Percentiles rank a stretch among this genome's conserved stretches.
Evolutionary conservation across 441 rosid species (phyloP).

Genomic region (Capsella rubella): DNA sequence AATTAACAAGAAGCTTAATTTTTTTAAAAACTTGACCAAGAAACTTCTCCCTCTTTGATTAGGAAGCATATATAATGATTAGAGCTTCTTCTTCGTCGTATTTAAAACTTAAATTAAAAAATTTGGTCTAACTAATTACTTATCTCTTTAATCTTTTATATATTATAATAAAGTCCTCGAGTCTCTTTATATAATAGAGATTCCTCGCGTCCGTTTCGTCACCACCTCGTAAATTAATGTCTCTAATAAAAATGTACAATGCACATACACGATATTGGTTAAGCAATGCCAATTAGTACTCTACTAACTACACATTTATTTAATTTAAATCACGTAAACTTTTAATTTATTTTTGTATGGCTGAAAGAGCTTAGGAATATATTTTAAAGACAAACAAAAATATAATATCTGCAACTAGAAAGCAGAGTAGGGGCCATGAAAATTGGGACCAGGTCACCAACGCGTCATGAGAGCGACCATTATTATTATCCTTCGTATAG

Average conservation of each 20-base stretch:
- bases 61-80: constrained; percentile 25
- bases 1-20: constrained; percentile 36
- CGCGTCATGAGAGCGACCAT: constrained; percentile 46
- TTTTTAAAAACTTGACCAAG: constrained; percentile 25
- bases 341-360: constrained; percentile 17
- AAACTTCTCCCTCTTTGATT: constrained; percentile 29
- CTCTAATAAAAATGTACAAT: background rate
- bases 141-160: background rate
- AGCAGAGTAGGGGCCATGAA: constrained; percentile 38
- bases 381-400: background rate
- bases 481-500: constrained; percentile 2
- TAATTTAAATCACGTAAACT: background rate
- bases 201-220: constrained; percentile 14
- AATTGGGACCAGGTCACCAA: constrained; percentile 48
- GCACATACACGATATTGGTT: background rate
- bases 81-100: constrained; percentile 23
- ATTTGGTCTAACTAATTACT: constrained; percentile 2
- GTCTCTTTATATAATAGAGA: background rate
- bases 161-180: constrained; percentile 2
- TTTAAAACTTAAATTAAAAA: background rate
- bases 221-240: constrained; percentile 17
- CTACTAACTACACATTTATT: background rate
- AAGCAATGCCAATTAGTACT: background rate
- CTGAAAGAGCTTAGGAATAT: constrained; percentile 16
- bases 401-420: constrained; percentile 38